A percentile compares a stretch with the other conserved stretches of the same genome.
Evolutionary conservation across 2,329 filamentous ascomycete species (phyloP).

Genomic region (Exserohilum turcica): DNA sequence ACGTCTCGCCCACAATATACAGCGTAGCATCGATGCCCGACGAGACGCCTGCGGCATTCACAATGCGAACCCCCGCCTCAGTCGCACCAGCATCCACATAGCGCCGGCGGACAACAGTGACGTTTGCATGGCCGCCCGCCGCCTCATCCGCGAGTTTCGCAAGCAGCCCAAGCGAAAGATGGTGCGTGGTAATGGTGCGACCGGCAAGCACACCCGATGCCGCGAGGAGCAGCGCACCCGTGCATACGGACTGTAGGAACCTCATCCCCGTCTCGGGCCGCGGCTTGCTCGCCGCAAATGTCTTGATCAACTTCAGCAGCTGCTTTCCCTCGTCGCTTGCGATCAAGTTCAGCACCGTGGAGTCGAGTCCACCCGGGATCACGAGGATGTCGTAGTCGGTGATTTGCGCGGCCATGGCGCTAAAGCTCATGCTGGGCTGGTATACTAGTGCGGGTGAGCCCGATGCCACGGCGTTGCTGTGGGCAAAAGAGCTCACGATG

Average conservation of each 20-base stretch:
- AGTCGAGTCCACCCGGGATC: constrained; percentile 44
- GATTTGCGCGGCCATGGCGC: constrained; percentile 33
- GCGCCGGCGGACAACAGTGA: constrained; percentile 34
- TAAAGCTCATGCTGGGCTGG: constrained; percentile 38
- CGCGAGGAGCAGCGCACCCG: constrained; percentile 47
- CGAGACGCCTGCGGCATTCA: constrained; percentile 44
- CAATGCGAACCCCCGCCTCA: constrained; percentile 38
- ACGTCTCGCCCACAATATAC: constrained; percentile 34
- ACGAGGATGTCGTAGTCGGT: constrained; percentile 48
- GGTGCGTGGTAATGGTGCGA: constrained; percentile 49
- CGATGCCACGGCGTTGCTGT: constrained; percentile 28
- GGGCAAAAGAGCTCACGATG: constrained; percentile 42
- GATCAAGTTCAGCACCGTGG: constrained; percentile 32
- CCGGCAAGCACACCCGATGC: constrained; percentile 45
- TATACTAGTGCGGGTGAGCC: constrained; percentile 36
- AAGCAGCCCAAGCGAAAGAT: constrained; percentile 34
- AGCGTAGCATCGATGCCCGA: constrained; percentile 42
- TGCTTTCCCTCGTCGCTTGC: constrained; percentile 25
- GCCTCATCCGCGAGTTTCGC: constrained; percentile 37
- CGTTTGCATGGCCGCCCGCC: constrained; percentile 32
- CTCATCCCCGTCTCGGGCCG: constrained; percentile 31
- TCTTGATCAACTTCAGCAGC: constrained; percentile 25
- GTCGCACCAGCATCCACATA: constrained; percentile 43
- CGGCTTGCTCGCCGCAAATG: constrained; percentile 29
- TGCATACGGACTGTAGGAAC: constrained; percentile 50